Conservation (phyloP, 768 basidiomycete species). For the Cantharellus cinnabarinus region DNA sequence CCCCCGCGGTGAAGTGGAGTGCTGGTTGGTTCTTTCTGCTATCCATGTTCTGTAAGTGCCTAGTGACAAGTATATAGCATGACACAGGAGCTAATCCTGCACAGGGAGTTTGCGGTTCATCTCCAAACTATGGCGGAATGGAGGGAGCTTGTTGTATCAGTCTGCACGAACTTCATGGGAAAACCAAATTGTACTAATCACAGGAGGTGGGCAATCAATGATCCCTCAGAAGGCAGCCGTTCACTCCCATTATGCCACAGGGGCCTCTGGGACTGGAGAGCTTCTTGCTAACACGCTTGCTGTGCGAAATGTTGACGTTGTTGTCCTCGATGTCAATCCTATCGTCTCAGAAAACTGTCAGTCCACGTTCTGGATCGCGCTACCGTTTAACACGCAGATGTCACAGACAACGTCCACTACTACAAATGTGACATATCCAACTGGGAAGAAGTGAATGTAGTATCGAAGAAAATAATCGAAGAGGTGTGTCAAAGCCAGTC, state of each 20-base stretch:
- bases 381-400: background rate
- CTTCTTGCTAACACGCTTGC: slow-evolving; percentile 75
- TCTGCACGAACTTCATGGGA: slow-evolving; percentile 58
- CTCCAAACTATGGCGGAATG: slow-evolving; percentile 55
- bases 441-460: slow-evolving; percentile 61
- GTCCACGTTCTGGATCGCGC: slow-evolving; percentile 10
- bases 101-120: slow-evolving; percentile 51
- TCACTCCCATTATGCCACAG: slow-evolving; percentile 20
- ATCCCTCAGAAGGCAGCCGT: background rate
- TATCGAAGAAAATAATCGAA: slow-evolving; percentile 49
- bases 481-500: slow-evolving; percentile 32
- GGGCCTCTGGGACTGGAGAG: slow-evolving; percentile 77
- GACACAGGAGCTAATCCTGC: background rate
- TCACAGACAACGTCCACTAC: slow-evolving; percentile 52
- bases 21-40: slow-evolving; percentile 36
- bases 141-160: slow-evolving; percentile 39
- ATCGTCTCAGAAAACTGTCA: slow-evolving; percentile 49
- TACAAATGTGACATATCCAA: slow-evolving; percentile 88
- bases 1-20: slow-evolving; percentile 32
- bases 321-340: slow-evolving; percentile 69
- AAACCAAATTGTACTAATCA: slow-evolving; percentile 75
- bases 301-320: slow-evolving; percentile 58
- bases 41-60: slow-evolving; percentile 43
- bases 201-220: slow-evolving; percentile 43
- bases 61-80: slow-evolving; percentile 5